Evolutionary conservation across 2,329 filamentous ascomycete genomes (phyloP).

Genomic region (Aspergillus texensis): DNA sequence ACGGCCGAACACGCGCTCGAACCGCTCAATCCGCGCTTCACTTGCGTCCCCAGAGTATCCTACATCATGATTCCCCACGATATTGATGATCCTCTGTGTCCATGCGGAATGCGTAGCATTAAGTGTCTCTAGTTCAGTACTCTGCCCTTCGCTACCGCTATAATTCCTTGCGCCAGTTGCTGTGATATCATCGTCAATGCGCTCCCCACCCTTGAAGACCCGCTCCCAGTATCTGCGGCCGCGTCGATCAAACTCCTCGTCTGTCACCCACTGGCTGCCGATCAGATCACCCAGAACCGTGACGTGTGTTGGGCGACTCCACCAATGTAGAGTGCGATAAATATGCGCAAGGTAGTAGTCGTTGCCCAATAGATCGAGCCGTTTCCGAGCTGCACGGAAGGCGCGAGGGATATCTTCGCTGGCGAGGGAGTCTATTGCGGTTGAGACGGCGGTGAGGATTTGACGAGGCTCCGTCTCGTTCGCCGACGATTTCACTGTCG

Average conservation of each 20-base stretch:
- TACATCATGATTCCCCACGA: slow-evolving; percentile 94
- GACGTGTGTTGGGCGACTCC: slow-evolving; percentile 81
- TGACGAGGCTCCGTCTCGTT: slow-evolving; percentile 20
- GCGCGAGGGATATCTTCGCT: slow-evolving; percentile 70
- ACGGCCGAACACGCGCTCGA: slow-evolving; percentile 82
- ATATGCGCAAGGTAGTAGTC: slow-evolving; percentile 94
- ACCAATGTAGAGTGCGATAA: slow-evolving; percentile 82
- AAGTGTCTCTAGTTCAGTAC: slow-evolving; percentile 31
- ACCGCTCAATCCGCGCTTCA: slow-evolving; percentile 72
- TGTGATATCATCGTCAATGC: slow-evolving; percentile 56
- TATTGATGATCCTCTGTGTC: slow-evolving; percentile 79
- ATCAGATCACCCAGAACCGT: slow-evolving; percentile 88
- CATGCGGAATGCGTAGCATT: slow-evolving; percentile 56
- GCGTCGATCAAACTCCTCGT: slow-evolving; percentile 78
- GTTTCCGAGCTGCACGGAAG: slow-evolving; percentile 71
- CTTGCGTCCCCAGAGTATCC: slow-evolving; percentile 93
- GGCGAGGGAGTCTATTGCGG: slow-evolving; percentile 44
- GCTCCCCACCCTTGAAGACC: slow-evolving; percentile 70
- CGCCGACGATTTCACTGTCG: slow-evolving; percentile 18
- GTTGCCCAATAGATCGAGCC: slow-evolving; percentile 86
- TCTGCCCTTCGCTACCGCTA: slow-evolving; percentile 45
- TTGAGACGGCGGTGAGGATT: slow-evolving; percentile 26
- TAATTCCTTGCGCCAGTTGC: slow-evolving; percentile 29
- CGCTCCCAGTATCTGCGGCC: slow-evolving; percentile 77
- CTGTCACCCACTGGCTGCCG: slow-evolving; percentile 91